A percentile compares a stretch with the other conserved stretches of the same genome.
phyloP scores from a whole-genome alignment of 2,329 filamentous ascomycete species.

The Fusarium sp. region DNA sequence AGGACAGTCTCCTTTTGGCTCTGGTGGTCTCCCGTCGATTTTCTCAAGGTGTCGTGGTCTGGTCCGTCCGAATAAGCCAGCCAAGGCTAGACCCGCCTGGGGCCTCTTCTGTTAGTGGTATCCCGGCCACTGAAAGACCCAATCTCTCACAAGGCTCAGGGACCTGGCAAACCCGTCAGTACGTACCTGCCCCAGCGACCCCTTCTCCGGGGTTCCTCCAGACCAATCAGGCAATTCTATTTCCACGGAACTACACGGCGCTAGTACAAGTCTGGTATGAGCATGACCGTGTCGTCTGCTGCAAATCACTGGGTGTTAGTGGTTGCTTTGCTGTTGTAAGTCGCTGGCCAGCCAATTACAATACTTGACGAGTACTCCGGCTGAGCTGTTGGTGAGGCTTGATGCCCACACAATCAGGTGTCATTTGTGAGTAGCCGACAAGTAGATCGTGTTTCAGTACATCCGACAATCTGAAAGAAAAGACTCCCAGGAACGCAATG shows the following conservation, averaged over 20 bases:
- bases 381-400: conserved; percentile 19
- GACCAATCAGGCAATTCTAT: conserved; percentile 37
- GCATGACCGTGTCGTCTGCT: conserved; percentile 37
- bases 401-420: conserved; percentile 10
- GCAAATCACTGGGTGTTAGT: conserved; percentile 35
- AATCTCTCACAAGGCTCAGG: conserved; percentile 26
- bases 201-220: conserved; percentile 47
- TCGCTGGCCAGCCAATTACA: conserved; percentile 18
- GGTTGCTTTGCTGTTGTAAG: conserved; percentile 31
- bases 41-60: conserved; percentile 52
- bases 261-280: conserved; percentile 37
- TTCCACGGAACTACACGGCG: conserved; percentile 7
- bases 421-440: conserved; percentile 19
- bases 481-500: conserved; percentile 6
- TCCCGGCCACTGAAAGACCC: conserved; percentile 30
- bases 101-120: conserved; percentile 33
- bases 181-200: conserved; percentile 37
- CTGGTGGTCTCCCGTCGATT: conserved; percentile 47
- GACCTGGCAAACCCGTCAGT: conserved; percentile 17
- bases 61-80: conserved; percentile 50
- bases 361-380: conserved; percentile 25
- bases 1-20: conserved; percentile 45
- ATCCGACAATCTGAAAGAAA: not conserved
- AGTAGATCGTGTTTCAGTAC: conserved; percentile 10
- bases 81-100: conserved; percentile 32